Base-by-base conservation (phyloP, 176 grass and related monocot genomes). In the Eremochloa ophiuroides region DNA sequence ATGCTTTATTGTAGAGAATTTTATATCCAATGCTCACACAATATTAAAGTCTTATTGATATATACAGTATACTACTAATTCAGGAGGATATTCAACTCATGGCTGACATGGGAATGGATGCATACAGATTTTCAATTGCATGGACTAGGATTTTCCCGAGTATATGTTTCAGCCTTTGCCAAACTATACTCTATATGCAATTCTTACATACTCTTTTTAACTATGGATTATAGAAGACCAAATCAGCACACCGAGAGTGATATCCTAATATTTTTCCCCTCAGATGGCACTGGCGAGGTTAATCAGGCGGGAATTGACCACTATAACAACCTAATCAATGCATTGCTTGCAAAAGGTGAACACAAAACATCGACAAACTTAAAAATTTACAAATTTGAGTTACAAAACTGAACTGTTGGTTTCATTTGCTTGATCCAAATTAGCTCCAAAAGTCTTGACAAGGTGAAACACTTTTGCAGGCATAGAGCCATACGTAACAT, bases 91-190 rank as follows among this genome's bases (percentile, higher is more conserved):
- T 97, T 62, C 85, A 94, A 65, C 94, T 94, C 43, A 94, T 97
- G 94, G 83, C 82, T 10, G 92, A 94, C 61, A 94, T 97, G 92
- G 92, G 94, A 69, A 91, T 97, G 92, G 94, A 97, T 30, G 94
- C 94, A 26, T 97, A 97, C n/a, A 87, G 94, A 29, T 97, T 97
- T 76, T 97, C 94, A 3, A 92, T 94, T n/a, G 89, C 94, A 30
- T 97, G 94, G 94, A 73, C 94, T 0, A 86, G 94, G 22, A 94
- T 97, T 71, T 90, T 88, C 47, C 89, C 89, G 74, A 94, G 91
- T 97, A 92, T 5, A 87, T 42, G 28, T 29, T 10, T 72, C 40
- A 9, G 8, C 18, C 27, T 79, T 31, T 5, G 30, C 28, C 28
- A 64, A 62, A 62, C 60, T 16, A 3, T 31, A 31, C 26, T 7